A percentile compares a stretch with the other conserved stretches of the same genome.
phyloP scores from a whole-genome alignment of 139 green algal genomes.

The Spirogloea muscicola region DNA sequence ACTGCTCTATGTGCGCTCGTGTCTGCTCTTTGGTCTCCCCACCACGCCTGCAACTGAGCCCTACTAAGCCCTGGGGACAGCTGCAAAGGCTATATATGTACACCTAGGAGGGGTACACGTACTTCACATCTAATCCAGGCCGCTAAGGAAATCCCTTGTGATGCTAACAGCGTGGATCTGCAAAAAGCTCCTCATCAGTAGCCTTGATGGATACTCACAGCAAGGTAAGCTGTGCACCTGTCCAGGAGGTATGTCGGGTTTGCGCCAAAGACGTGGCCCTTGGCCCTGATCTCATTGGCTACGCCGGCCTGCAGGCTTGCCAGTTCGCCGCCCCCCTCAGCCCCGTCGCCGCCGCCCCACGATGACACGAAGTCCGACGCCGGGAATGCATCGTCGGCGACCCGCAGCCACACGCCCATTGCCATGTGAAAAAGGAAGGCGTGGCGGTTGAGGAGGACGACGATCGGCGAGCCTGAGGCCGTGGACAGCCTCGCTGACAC shows the following conservation, averaged over 20 bases:
- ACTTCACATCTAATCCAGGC: no score
- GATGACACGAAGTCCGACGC: conserved; percentile 29
- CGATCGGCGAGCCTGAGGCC: conserved; percentile 11
- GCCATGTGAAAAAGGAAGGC: conserved; percentile 29
- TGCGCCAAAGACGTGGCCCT: not conserved
- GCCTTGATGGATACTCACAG: not conserved
- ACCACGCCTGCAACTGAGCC: not conserved
- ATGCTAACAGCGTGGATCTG: no score
- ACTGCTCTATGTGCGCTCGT: conserved; percentile 33
- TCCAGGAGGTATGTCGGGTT: no score
- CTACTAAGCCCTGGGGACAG: no score
- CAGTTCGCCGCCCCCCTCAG: no score
- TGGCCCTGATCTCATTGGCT: not conserved
- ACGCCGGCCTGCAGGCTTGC: conserved; percentile 15
- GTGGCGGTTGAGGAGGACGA: conserved; percentile 25
- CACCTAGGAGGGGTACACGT: no score
- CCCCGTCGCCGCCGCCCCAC: not conserved
- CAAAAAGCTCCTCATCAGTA: no score
- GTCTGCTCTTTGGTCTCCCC: conserved; percentile 30
- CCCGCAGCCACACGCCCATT: conserved; percentile 21
- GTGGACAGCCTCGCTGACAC: no score
- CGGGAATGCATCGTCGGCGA: conserved; percentile 29
- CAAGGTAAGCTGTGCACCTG: not conserved
- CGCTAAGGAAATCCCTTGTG: no score
- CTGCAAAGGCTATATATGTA: no score